phyloP scores from a whole-genome alignment of 2,329 filamentous ascomycete species.

The Annulohypoxylon truncatum region DNA sequence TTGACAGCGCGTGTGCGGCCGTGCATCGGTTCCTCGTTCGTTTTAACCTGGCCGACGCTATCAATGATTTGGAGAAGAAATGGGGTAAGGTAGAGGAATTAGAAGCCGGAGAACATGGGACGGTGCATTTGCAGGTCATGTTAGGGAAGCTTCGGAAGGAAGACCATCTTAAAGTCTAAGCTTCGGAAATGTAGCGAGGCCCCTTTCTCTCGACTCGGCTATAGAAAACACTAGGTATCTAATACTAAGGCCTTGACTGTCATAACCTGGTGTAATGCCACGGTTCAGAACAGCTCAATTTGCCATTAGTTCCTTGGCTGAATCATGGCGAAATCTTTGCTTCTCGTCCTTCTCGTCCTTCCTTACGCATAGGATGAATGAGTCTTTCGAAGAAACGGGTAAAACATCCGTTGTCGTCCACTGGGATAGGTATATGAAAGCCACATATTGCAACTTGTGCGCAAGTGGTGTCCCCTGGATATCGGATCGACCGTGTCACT shows the following conservation, averaged over 20 bases:
- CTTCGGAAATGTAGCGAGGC: neutral
- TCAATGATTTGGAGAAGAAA: neutral
- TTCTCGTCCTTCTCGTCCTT: neutral
- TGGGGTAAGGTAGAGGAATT: neutral
- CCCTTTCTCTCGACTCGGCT: neutral
- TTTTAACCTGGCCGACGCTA: neutral
- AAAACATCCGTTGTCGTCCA: neutral
- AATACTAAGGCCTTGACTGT: neutral
- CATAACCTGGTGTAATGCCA: neutral
- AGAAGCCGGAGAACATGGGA: neutral
- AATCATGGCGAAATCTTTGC: neutral
- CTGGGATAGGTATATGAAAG: neutral
- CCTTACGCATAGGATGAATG: neutral
- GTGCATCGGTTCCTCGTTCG: neutral
- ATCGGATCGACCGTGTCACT: neutral
- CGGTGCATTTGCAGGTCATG: neutral
- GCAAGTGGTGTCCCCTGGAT: neutral
- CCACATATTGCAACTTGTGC: neutral
- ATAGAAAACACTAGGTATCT: neutral
- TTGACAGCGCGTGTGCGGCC: conserved; percentile 49
- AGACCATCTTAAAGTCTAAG: too few species aligned
- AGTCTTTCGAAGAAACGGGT: neutral
- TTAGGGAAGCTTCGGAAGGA: neutral
- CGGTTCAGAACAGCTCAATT: neutral
- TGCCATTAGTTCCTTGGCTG: neutral